A percentile compares a stretch with the other conserved stretches of the same genome.
Conservation (phyloP, 2,329 filamentous ascomycete species). For the Trichoderma harzianum region DNA sequence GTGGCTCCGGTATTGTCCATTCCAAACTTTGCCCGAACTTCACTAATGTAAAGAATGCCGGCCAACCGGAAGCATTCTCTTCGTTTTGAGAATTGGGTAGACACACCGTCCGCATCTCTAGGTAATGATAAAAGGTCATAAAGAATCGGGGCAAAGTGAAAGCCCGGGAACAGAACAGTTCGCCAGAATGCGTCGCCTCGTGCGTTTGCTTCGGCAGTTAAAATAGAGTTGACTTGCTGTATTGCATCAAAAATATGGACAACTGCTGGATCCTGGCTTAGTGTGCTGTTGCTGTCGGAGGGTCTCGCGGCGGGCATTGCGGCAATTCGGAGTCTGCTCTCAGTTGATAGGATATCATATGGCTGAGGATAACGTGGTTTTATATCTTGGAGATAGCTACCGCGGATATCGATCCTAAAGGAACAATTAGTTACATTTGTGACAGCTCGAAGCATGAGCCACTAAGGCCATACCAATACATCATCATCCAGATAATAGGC, state of each 20-base stretch:
- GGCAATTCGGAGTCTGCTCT: background rate
- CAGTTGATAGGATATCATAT: background rate
- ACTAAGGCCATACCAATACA: constrained; percentile 1
- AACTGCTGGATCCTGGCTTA: background rate
- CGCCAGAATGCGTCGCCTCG: background rate
- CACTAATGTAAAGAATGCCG: background rate
- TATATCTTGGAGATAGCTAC: background rate
- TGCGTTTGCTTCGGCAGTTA: background rate
- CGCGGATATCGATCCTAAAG: background rate
- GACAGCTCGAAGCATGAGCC: background rate
- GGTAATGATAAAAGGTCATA: constrained; percentile 8
- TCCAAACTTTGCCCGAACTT: constrained; percentile 2
- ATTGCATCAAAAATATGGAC: background rate
- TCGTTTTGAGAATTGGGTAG: background rate
- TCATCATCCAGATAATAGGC: constrained; percentile 5
- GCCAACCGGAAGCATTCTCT: constrained; percentile 5
- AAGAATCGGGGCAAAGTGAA: background rate
- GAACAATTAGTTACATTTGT: background rate
- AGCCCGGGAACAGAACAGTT: constrained; percentile 1
- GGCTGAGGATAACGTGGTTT: constrained; percentile 5
- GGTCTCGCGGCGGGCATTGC: background rate
- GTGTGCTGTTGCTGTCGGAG: background rate
- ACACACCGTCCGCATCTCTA: background rate
- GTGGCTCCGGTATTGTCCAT: constrained; percentile 8
- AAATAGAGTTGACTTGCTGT: background rate